A percentile compares a stretch with the other conserved stretches of the same genome.
phyloP scores from a whole-genome alignment of 2,329 filamentous ascomycete species.

The Pseudocercospora eumusae region DNA sequence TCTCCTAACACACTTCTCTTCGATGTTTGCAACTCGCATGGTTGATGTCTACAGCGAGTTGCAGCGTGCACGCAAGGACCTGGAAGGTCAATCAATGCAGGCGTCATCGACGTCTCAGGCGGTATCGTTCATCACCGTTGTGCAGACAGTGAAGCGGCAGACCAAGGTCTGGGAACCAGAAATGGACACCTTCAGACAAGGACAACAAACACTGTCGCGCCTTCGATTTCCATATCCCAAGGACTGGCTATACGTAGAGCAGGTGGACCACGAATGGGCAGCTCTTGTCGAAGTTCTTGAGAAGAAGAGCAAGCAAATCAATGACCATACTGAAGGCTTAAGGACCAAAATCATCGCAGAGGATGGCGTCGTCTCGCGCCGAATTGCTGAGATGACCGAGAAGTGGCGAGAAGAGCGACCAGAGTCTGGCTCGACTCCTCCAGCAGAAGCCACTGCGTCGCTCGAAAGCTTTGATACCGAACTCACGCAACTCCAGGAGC shows the following conservation, averaged over 20 bases:
- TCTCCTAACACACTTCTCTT: constrained; percentile 89
- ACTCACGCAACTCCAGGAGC: constrained; percentile 80
- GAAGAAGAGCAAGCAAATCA: constrained; percentile 90
- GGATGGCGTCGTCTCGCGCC: constrained; percentile 85
- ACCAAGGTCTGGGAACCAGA: constrained; percentile 94
- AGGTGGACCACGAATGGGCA: constrained; percentile 95
- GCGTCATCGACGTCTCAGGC: constrained; percentile 94
- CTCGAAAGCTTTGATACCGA: constrained; percentile 79
- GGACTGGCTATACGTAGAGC: constrained; percentile 94
- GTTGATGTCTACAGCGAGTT: constrained; percentile 90
- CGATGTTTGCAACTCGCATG: constrained; percentile 84
- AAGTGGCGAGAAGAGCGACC: constrained; percentile 98
- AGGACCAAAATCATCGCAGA: constrained; percentile 93
- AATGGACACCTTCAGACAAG: constrained; percentile 92
- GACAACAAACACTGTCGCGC: constrained; percentile 85
- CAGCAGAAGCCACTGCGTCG: constrained; percentile 81
- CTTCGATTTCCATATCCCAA: constrained; percentile 91
- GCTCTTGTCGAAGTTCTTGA: constrained; percentile 87
- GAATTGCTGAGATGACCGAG: constrained; percentile 77
- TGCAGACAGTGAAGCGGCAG: constrained; percentile 93
- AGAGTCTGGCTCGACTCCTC: constrained; percentile 89
- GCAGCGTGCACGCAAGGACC: constrained; percentile 82
- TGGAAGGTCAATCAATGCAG: constrained; percentile 90
- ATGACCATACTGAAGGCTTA: constrained; percentile 92
- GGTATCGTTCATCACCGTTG: constrained; percentile 96